Conservation (phyloP, 176 grass and related monocot species). For the Rhynchospora pubera region DNA sequence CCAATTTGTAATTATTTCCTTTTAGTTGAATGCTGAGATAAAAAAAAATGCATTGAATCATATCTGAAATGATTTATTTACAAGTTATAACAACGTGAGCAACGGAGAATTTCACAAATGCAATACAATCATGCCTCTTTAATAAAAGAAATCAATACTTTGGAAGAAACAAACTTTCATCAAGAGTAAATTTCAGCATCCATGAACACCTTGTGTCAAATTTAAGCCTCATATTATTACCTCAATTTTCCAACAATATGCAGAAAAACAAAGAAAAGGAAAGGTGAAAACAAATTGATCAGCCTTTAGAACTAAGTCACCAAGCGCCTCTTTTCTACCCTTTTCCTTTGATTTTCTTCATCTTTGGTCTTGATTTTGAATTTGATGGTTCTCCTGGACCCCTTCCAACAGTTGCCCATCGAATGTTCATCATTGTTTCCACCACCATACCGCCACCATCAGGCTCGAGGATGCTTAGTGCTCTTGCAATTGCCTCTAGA, state of each 20-base stretch:
- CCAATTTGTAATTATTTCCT: background rate
- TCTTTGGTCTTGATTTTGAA: constrained; percentile 10
- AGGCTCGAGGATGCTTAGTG: constrained; percentile 16
- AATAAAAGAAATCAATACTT: background rate
- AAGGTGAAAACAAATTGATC: background rate
- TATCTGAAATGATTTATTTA: background rate
- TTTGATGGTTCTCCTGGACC: background rate
- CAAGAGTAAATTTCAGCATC: background rate
- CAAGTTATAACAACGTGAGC: background rate
- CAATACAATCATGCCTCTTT: background rate
- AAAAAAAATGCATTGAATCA: background rate
- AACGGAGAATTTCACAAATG: background rate
- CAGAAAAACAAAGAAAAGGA: background rate
- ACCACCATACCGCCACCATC: background rate
- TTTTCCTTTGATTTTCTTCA: constrained; percentile 14
- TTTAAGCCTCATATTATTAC: background rate
- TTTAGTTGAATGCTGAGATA: background rate
- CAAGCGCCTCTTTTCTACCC: background rate
- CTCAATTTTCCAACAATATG: background rate
- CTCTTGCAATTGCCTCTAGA: constrained; percentile 13
- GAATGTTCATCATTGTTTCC: constrained; percentile 1
- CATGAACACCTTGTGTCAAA: background rate
- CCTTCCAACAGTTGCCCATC: constrained; percentile 16
- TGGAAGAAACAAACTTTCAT: background rate
- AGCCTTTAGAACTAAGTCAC: background rate